phyloP scores from a whole-genome alignment of 1,284 basidiomycete species.

The Polyporus tsugae region DNA sequence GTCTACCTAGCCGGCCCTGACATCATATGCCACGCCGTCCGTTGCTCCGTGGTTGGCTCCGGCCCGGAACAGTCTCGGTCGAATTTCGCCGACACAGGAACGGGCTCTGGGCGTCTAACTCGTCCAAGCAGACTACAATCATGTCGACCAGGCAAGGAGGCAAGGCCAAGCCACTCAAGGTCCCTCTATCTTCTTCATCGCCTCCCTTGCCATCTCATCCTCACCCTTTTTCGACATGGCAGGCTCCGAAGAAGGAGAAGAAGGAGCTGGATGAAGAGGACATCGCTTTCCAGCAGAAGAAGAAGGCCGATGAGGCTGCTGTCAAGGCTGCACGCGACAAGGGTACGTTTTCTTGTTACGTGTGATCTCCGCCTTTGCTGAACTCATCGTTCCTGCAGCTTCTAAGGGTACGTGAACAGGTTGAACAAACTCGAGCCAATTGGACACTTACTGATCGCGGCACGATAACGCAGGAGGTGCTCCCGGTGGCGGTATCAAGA shows the following conservation, averaged over 20 bases:
- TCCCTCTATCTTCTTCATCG: slow-evolving; percentile 29
- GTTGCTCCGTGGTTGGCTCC: background rate
- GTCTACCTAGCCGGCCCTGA: too few relatives aligned
- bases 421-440: background rate
- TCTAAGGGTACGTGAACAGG: slow-evolving; percentile 59
- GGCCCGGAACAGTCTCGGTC: background rate
- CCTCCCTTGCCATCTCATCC: background rate
- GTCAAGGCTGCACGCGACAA: slow-evolving; percentile 73
- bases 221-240: slow-evolving; percentile 1
- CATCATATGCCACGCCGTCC: too few relatives aligned
- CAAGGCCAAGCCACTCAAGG: slow-evolving; percentile 82
- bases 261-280: slow-evolving; percentile 77
- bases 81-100: background rate
- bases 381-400: slow-evolving; percentile 51
- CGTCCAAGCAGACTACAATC: slow-evolving; percentile 20
- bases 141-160: slow-evolving; percentile 83
- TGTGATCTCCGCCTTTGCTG: background rate
- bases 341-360: slow-evolving; percentile 51
- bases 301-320: slow-evolving; percentile 75
- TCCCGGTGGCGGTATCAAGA: slow-evolving; percentile 82
- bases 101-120: slow-evolving; percentile 7
- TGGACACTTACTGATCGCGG: slow-evolving; percentile 11
- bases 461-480: slow-evolving; percentile 59
- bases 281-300: slow-evolving; percentile 73
- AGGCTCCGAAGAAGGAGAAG: slow-evolving; percentile 84